Evolutionary conservation across 1,139 yeast genomes (phyloP).

Genomic region (Yamadazyma trypodendri): DNA sequence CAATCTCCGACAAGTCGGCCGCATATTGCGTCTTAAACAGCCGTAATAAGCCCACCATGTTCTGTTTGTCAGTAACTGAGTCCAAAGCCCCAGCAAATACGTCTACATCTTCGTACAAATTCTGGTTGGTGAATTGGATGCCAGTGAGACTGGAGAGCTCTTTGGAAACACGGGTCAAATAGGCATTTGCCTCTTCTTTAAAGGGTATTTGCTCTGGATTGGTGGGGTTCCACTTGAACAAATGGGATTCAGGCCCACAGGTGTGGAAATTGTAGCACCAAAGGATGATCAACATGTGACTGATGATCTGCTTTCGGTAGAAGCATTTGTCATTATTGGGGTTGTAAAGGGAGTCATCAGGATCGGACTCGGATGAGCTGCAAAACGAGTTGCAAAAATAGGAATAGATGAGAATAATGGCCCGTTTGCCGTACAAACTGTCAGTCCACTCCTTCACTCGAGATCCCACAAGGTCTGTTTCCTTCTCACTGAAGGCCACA

Average conservation of each 20-base stretch:
- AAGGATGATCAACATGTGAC: conserved; percentile 37
- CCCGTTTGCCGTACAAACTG: conserved; percentile 15
- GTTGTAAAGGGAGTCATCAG: conserved; percentile 35
- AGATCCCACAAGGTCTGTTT: conserved; percentile 44
- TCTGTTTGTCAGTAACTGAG: conserved; percentile 20
- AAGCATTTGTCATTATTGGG: conserved; percentile 52
- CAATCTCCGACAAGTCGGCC: conserved; percentile 14
- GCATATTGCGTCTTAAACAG: conserved; percentile 11
- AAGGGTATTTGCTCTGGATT: conserved; percentile 11
- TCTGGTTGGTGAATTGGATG: conserved; percentile 19
- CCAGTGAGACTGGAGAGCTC: conserved; percentile 24
- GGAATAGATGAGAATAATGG: conserved; percentile 49
- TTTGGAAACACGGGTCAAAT: conserved; percentile 33
- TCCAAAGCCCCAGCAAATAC: conserved; percentile 18
- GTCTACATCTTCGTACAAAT: conserved; percentile 18
- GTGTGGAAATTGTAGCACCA: conserved; percentile 48
- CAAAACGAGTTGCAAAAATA: conserved; percentile 52
- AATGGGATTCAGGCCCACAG: conserved; percentile 38
- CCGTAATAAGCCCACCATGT: conserved; percentile 38
- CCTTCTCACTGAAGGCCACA: conserved; percentile 56
- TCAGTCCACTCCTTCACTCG: conserved; percentile 52
- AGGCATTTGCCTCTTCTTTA: conserved; percentile 40
- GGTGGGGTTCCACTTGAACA: conserved; percentile 7
- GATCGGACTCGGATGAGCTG: neutral
- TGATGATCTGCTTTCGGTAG: conserved; percentile 40